These are phyloP conservation scores for Torulaspora globosa DNA, from an alignment of 1,139 yeast genomes.

Conservation along the genomic window DNA sequence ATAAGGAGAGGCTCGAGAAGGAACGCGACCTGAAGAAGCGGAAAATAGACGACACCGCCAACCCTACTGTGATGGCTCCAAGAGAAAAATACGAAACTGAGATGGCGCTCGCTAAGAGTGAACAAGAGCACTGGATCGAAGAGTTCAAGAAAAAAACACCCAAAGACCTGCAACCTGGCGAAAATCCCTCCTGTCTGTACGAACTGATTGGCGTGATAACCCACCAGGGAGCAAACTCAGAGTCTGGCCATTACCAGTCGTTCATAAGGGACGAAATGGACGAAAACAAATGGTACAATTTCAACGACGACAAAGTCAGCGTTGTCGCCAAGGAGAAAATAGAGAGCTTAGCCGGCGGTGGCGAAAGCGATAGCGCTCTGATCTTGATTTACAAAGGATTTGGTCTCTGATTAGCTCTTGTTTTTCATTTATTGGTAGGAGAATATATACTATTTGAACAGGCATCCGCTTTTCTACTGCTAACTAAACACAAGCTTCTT, in stretches of 20 bases:
- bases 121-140: constrained; percentile 39
- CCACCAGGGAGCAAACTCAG: constrained; percentile 94
- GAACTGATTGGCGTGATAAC: constrained; percentile 81
- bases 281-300: constrained; percentile 86
- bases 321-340: constrained; percentile 72
- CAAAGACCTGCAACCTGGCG: constrained; percentile 46
- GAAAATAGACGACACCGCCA: constrained; percentile 42
- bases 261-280: constrained; percentile 71
- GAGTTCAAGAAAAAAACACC: constrained; percentile 41
- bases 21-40: constrained; percentile 72
- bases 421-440: not conserved
- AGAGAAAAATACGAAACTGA: constrained; percentile 38
- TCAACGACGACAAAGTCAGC: constrained; percentile 89
- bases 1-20: constrained; percentile 70
- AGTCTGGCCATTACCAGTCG: constrained; percentile 95
- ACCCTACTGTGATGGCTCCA: constrained; percentile 37
- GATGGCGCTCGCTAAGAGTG: constrained; percentile 35
- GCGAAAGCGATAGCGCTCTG: constrained; percentile 94
- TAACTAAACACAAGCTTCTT: constrained; percentile 40
- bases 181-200: constrained; percentile 84
- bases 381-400: constrained; percentile 79
- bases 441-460: constrained; percentile 11
- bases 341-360: constrained; percentile 90
- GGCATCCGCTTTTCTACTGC: constrained; percentile 2
- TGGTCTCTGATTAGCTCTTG: constrained; percentile 41